These are phyloP conservation scores for Simmondsia chinensis DNA, from an alignment of 148 eudicot genomes.

Conservation along the genomic window DNA sequence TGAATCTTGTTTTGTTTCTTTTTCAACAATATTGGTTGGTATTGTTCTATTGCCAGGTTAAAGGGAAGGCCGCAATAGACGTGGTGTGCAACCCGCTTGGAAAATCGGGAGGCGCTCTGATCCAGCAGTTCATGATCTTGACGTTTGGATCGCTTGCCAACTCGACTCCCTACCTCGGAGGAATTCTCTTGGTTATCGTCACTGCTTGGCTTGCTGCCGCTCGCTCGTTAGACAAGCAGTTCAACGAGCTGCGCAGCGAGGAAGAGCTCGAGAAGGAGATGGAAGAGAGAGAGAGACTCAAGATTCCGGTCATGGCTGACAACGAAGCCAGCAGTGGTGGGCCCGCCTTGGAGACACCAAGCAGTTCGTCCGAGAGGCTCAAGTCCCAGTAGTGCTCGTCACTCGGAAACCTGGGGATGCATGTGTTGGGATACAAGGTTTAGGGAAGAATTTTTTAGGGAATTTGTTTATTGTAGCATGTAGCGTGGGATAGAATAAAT, in stretches of 20 bases:
- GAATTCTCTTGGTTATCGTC: constrained; percentile 66
- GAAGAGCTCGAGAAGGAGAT: constrained; percentile 96
- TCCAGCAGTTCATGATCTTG: constrained; percentile 97
- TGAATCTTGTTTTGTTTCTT: too few relatives aligned
- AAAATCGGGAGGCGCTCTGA: constrained; percentile 93
- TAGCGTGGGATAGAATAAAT: too few relatives aligned
- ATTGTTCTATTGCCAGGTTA: constrained; percentile 48
- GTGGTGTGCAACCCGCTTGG: constrained; percentile 99
- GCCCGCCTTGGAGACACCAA: constrained; percentile 43
- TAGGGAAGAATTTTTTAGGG: too few relatives aligned
- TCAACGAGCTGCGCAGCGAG: constrained; percentile 76
- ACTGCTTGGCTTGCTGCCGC: constrained; percentile 92
- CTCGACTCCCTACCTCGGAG: constrained; percentile 97
- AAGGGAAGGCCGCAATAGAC: constrained; percentile 99
- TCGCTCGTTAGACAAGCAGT: constrained; percentile 72
- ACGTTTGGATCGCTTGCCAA: constrained; percentile 95
- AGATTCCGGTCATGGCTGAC: constrained; percentile 59
- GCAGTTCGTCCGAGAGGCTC: constrained; percentile 29
- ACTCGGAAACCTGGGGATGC: too few relatives aligned
- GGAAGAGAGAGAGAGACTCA: too few relatives aligned
- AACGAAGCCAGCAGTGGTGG: constrained; percentile 21
- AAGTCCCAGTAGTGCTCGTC: constrained; percentile 32
- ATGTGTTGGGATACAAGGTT: too few relatives aligned
- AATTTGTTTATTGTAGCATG: too few relatives aligned
- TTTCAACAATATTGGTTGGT: too few relatives aligned